Percentiles rank a stretch among this genome's conserved stretches.
Conservation (phyloP, 2,329 filamentous ascomycete genomes). For the Parastagonospora nodorum region DNA sequence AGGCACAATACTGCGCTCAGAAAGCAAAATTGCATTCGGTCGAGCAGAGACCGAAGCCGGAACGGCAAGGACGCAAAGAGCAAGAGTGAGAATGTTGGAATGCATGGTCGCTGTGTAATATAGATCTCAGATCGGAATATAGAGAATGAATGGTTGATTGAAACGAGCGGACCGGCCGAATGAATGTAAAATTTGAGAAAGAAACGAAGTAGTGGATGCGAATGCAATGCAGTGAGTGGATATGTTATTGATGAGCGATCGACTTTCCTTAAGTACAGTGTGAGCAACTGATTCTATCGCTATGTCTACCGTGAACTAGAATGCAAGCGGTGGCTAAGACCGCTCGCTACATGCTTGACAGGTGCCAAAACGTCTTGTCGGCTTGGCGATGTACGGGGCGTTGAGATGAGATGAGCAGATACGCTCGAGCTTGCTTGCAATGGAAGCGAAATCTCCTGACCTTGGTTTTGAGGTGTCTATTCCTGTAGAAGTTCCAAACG, state of each 20-base stretch:
- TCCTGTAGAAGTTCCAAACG: background rate
- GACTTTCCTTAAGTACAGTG: background rate
- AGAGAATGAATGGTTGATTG: background rate
- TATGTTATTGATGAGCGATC: background rate
- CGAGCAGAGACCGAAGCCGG: slow-evolving; percentile 3
- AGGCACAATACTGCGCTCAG: background rate
- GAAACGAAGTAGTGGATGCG: background rate
- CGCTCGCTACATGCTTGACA: slow-evolving; percentile 1
- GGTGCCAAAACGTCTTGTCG: slow-evolving; percentile 2
- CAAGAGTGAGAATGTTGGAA: slow-evolving; percentile 9
- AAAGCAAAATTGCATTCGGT: background rate
- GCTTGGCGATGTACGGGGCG: slow-evolving; percentile 1
- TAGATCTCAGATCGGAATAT: background rate
- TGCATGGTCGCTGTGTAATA: slow-evolving; percentile 7
- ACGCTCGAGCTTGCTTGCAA: background rate
- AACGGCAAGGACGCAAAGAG: slow-evolving; percentile 4
- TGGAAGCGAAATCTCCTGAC: background rate
- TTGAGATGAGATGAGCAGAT: background rate
- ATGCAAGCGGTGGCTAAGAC: slow-evolving; percentile 1
- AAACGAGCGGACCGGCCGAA: slow-evolving; percentile 17
- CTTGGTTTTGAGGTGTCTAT: background rate
- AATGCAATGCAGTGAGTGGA: background rate
- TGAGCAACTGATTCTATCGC: background rate
- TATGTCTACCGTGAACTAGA: background rate
- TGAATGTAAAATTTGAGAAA: slow-evolving; percentile 2